A percentile compares a stretch with the other conserved stretches of the same genome.
phyloP scores from a whole-genome alignment of 352 stramenopile species.

The Globisporangium radiosum region DNA sequence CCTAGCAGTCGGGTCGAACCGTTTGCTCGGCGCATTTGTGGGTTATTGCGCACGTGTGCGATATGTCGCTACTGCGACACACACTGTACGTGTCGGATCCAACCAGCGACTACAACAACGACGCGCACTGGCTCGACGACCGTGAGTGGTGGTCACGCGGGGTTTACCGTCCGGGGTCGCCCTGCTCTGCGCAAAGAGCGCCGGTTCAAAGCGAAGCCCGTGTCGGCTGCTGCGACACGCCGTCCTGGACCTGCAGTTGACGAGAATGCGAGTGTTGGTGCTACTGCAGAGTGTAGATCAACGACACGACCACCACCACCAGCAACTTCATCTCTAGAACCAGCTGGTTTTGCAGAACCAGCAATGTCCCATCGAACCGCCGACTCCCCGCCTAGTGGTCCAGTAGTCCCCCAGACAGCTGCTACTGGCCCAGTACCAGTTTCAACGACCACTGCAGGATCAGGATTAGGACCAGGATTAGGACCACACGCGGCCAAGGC shows the following conservation, averaged over 20 bases:
- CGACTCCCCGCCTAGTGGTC: too few relatives aligned
- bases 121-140: background rate
- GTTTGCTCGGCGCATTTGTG: conserved; percentile 15
- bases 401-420: too few relatives aligned
- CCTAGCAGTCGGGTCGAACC: background rate
- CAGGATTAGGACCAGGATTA: too few relatives aligned
- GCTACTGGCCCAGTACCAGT: too few relatives aligned
- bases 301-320: conserved; percentile 7
- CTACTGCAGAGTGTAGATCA: background rate
- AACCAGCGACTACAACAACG: conserved; percentile 3
- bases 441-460: too few relatives aligned
- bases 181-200: conserved; percentile 20
- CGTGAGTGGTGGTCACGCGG: background rate
- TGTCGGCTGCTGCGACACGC: conserved; percentile 2
- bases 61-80: conserved; percentile 30
- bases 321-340: conserved; percentile 1
- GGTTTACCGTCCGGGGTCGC: conserved; percentile 12
- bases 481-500: too few relatives aligned
- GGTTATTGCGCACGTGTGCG: conserved; percentile 30
- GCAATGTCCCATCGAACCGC: too few relatives aligned
- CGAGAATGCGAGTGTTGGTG: too few relatives aligned
- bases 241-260: too few relatives aligned
- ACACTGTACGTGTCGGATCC: conserved; percentile 28
- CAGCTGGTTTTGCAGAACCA: too few relatives aligned
- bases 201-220: conserved; percentile 33